Evolutionary conservation across 129 eudicot species (phyloP).

Genomic region (Lactuca sativa): DNA sequence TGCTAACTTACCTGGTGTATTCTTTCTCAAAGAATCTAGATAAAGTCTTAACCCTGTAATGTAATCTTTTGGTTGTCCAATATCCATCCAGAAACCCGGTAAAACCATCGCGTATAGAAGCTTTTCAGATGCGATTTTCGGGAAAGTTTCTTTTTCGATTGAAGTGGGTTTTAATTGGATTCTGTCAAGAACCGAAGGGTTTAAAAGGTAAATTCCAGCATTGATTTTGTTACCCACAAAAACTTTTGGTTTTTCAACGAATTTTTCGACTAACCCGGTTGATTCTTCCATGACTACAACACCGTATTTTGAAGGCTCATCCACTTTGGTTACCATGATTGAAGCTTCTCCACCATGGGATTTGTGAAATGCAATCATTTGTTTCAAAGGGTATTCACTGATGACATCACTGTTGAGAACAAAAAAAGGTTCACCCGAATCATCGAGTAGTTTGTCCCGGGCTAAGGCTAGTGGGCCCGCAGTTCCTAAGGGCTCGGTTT

Average conservation of each 20-base stretch:
- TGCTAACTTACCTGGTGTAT: conserved; percentile 56
- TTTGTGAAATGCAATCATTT: conserved; percentile 77
- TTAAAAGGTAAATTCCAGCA: conserved; percentile 82
- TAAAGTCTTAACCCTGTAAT: conserved; percentile 80
- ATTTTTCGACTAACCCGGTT: conserved; percentile 75
- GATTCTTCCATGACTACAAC: conserved; percentile 86
- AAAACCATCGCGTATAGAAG: conserved; percentile 83
- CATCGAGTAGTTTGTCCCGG: conserved; percentile 68
- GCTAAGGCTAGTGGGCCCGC: conserved; percentile 93
- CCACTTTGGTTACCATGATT: conserved; percentile 93
- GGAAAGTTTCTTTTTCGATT: conserved; percentile 85
- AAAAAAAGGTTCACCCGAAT: conserved; percentile 72
- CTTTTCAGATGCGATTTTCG: conserved; percentile 72
- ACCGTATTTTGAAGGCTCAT: conserved; percentile 92
- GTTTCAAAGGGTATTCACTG: conserved; percentile 73
- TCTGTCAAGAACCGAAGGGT: conserved; percentile 75
- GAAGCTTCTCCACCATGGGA: conserved; percentile 93
- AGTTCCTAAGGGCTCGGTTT: conserved; percentile 87
- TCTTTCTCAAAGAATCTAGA: conserved; percentile 74
- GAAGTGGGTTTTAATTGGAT: conserved; percentile 84
- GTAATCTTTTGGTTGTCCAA: conserved; percentile 91
- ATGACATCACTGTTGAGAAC: conserved; percentile 87
- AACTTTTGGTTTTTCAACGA: conserved; percentile 84
- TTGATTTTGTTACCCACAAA: conserved; percentile 95
- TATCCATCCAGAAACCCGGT: conserved; percentile 98